phyloP scores from a whole-genome alignment of 331 rosid species.

The Malus hybrid region DNA sequence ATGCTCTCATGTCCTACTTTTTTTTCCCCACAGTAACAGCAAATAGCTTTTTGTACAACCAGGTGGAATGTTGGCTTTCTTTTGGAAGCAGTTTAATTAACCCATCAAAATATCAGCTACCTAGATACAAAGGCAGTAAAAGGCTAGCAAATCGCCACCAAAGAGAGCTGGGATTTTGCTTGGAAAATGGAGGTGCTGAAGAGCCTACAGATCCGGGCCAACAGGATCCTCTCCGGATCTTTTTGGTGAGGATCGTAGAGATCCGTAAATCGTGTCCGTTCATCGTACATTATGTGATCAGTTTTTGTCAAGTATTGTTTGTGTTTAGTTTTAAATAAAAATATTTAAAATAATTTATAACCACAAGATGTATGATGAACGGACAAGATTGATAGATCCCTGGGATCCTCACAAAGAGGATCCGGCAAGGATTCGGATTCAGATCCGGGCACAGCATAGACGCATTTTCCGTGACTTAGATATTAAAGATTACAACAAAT shows the following conservation, averaged over 20 bases:
- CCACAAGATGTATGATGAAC: no score
- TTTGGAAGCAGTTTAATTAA: background rate
- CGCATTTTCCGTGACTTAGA: slow-evolving; percentile 57
- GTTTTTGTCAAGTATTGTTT: no score
- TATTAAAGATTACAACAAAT: no score
- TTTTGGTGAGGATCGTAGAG: no score
- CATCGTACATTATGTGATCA: no score
- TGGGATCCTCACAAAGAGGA: no score
- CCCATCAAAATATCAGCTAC: slow-evolving; percentile 34
- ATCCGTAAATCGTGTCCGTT: accelerated
- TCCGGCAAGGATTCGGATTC: background rate
- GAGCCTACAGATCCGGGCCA: slow-evolving; percentile 41
- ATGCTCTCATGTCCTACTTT: slow-evolving; percentile 15
- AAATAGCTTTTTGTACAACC: background rate
- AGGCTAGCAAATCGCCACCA: slow-evolving; percentile 35
- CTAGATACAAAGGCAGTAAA: slow-evolving; percentile 36
- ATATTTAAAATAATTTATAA: no score
- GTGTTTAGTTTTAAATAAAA: no score
- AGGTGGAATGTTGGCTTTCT: background rate
- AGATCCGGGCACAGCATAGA: slow-evolving; percentile 34
- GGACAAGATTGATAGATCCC: no score
- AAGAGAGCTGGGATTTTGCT: slow-evolving; percentile 14
- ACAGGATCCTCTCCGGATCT: no score
- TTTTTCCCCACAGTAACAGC: slow-evolving; percentile 1
- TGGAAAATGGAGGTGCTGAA: slow-evolving; percentile 26